Base-by-base conservation (phyloP, 306 rosid genomes). In the Castanospermum australe region DNA sequence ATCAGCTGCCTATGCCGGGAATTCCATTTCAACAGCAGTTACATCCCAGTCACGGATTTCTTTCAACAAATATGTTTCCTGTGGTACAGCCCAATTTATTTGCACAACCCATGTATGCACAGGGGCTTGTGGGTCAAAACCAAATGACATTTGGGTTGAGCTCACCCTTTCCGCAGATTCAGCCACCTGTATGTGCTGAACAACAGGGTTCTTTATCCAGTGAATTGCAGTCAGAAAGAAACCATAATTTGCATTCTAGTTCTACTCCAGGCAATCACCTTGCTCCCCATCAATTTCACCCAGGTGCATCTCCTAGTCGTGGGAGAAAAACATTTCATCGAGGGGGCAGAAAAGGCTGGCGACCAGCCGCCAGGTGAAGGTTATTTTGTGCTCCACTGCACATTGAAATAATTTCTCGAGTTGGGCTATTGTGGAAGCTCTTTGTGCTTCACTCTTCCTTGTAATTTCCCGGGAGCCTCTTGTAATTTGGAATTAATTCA, bases 291-390 rank as follows among this genome's bases (percentile, higher is more conserved):
- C 97, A 86, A 62, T 92, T 84, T 86, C 87, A 69, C 63, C 68
- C 28, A 0, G 88, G 93, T 33, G 28, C 88, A 42, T 81, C 92
- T 71, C 68, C 85, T 38, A 36, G 62, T 50, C 88, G 35, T 59
- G 92, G 90, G 71, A 86, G 93, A 67, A 80, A 75, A 79, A 75
- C 86, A 25, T 66, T 71, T 52, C 92, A 57, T 39, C 79, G 88
- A 9, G 83, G 78, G 0, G 89, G 91, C 42, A 77, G 94, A 76
- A 83, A 83, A 76, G 90, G 92, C 57, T 35, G 90, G 87, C 86
- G 81, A 65, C 90, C 90, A 64, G 36, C 85, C 25, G 36, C 85
- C 25, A 74, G 66, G 75, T 90, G 88, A 88, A 28, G 80, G 38
- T n/a, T 52, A 20, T 8, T 24, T 4, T 51, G 66, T 45, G 4